These are phyloP conservation scores for Trichoderma koningiopsis DNA, from an alignment of 2,329 filamentous ascomycete species.

Conservation along the genomic window DNA sequence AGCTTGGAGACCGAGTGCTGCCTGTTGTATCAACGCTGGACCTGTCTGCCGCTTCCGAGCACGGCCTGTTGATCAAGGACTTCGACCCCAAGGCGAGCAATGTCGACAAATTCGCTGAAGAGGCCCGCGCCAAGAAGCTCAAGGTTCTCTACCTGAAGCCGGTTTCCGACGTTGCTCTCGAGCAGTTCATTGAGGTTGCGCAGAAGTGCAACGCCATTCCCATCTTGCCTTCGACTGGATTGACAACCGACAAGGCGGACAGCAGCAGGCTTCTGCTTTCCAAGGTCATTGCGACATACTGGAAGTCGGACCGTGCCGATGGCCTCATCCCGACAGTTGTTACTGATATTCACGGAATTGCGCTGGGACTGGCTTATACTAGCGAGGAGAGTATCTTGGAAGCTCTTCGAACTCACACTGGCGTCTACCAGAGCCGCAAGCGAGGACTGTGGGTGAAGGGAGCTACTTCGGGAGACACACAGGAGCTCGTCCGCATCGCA, in stretches of 20 bases:
- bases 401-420: constrained; percentile 73
- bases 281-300: constrained; percentile 71
- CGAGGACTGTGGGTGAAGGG: constrained; percentile 97
- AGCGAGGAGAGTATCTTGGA: constrained; percentile 87
- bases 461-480: constrained; percentile 88
- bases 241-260: constrained; percentile 70
- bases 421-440: constrained; percentile 96
- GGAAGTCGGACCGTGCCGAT: constrained; percentile 80
- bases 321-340: constrained; percentile 88
- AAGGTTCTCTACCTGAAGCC: constrained; percentile 56
- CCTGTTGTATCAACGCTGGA: constrained; percentile 52
- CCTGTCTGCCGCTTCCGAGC: constrained; percentile 49
- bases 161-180: constrained; percentile 48
- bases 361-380: constrained; percentile 91
- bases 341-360: constrained; percentile 81
- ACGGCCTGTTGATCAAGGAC: constrained; percentile 55
- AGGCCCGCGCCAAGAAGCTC: constrained; percentile 49
- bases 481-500: constrained; percentile 81
- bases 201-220: constrained; percentile 63
- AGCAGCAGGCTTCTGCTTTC: constrained; percentile 60
- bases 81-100: constrained; percentile 51
- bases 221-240: constrained; percentile 68
- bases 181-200: constrained; percentile 50
- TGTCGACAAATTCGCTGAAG: constrained; percentile 47
- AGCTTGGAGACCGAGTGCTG: constrained; percentile 59